Conservation (phyloP, 805 yeast species). For the Candida vartiovaarae region DNA sequence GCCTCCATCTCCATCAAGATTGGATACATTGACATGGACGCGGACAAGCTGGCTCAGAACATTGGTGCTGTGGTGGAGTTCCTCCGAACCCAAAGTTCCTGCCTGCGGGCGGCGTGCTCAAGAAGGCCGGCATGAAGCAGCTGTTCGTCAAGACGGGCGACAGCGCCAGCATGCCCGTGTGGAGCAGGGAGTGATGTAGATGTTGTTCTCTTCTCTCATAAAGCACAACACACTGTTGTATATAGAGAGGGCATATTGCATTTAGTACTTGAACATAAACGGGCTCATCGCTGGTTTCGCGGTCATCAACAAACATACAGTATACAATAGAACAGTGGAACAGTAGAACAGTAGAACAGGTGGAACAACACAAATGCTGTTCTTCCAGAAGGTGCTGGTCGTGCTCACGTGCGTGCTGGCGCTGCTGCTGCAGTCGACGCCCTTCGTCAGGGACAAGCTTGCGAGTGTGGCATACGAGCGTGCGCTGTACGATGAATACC, state of each 20-base stretch:
- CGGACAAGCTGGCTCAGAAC: slow-evolving; percentile 41
- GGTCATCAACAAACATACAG: not conserved
- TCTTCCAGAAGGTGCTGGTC: slow-evolving; percentile 23
- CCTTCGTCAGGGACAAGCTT: slow-evolving; percentile 15
- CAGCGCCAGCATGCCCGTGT: slow-evolving; percentile 60
- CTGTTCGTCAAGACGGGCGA: slow-evolving; percentile 59
- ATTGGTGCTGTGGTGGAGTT: slow-evolving; percentile 43
- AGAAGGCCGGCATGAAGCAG: slow-evolving; percentile 39
- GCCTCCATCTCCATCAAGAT: slow-evolving; percentile 52
- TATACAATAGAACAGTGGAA: not conserved
- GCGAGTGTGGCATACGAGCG: slow-evolving; percentile 16
- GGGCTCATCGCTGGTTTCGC: not conserved
- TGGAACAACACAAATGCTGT: slow-evolving; percentile 10
- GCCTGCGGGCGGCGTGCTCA: slow-evolving; percentile 53
- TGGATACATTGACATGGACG: slow-evolving; percentile 46
- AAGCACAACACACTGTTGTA: not conserved
- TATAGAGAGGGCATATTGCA: not conserved
- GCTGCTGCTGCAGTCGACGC: slow-evolving; percentile 14
- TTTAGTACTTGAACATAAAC: not conserved
- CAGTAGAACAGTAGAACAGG: not conserved
- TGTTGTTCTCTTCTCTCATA: too few relatives aligned
- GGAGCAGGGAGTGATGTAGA: slow-evolving; percentile 7
- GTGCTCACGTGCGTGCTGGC: slow-evolving; percentile 19
- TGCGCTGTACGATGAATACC: slow-evolving; percentile 8
- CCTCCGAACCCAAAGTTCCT: slow-evolving; percentile 35